These are phyloP conservation scores for Curvularia lunata DNA, from an alignment of 2,329 filamentous ascomycete species.

Conservation along the genomic window DNA sequence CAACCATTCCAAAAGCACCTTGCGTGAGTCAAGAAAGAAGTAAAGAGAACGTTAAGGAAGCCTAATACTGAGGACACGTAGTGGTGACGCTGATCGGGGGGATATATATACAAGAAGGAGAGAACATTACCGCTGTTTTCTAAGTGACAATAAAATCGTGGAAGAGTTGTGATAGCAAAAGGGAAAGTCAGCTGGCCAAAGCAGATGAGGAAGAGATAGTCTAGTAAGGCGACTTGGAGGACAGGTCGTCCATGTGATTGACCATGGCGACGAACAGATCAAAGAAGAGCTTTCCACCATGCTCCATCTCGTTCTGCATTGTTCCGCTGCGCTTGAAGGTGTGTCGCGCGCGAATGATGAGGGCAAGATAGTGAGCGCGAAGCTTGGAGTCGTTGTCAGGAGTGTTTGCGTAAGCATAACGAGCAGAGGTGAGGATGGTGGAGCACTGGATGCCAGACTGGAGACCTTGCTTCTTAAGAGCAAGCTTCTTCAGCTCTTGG, in stretches of 20 bases:
- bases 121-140: not conserved
- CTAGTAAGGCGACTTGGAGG: slow-evolving; percentile 41
- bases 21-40: not conserved
- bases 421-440: slow-evolving; percentile 85
- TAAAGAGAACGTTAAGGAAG: not conserved
- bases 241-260: slow-evolving; percentile 71
- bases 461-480: slow-evolving; percentile 87
- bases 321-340: slow-evolving; percentile 94
- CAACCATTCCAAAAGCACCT: not conserved
- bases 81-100: slow-evolving; percentile 6
- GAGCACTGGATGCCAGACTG: slow-evolving; percentile 83
- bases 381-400: slow-evolving; percentile 90
- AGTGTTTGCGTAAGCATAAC: slow-evolving; percentile 87
- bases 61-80: slow-evolving; percentile 4
- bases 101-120: slow-evolving; percentile 11
- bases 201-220: slow-evolving; percentile 11
- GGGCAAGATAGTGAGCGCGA: slow-evolving; percentile 85
- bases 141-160: not conserved
- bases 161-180: slow-evolving; percentile 16
- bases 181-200: slow-evolving; percentile 9
- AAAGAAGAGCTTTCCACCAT: slow-evolving; percentile 87
- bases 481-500: slow-evolving; percentile 81
- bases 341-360: slow-evolving; percentile 85
- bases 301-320: slow-evolving; percentile 94
- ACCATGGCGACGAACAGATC: slow-evolving; percentile 92